Percentiles rank a stretch among this genome's conserved stretches.
Evolutionary conservation across 306 rosid species (phyloP).

Genomic region (Sicyos baderoa): DNA sequence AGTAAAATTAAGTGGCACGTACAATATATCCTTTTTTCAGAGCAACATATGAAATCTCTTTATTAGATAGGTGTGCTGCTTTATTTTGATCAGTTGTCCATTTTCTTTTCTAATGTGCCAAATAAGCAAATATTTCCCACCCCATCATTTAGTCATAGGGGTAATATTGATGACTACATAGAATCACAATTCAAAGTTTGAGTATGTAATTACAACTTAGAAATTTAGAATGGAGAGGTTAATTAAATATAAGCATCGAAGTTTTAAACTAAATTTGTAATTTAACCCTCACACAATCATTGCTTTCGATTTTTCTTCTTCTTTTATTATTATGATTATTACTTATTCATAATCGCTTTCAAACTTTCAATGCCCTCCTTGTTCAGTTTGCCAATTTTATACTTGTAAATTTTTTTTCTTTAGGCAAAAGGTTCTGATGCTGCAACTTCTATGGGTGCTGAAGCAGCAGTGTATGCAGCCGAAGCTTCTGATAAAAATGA

Average conservation of each 20-base stretch:
- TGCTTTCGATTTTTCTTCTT: background rate
- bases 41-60: background rate
- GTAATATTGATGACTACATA: background rate
- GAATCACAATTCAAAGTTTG: background rate
- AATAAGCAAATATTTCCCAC: background rate
- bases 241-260: background rate
- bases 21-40: background rate
- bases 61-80: background rate
- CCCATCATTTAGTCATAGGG: background rate
- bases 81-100: background rate
- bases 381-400: constrained; percentile 11
- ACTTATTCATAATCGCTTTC: background rate
- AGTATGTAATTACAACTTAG: background rate
- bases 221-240: background rate
- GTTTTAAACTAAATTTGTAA: background rate
- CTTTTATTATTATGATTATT: background rate
- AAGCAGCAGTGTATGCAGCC: constrained; percentile 90
- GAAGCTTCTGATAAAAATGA: constrained; percentile 89
- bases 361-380: background rate
- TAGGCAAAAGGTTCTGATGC: constrained; percentile 92
- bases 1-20: background rate
- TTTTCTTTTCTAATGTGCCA: background rate
- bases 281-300: background rate
- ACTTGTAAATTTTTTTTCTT: constrained; percentile 22
- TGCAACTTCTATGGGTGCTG: constrained; percentile 83